Percentiles rank a stretch among this genome's conserved stretches.
phyloP scores from a whole-genome alignment of 192 early-diverging fungal genomes.

The Entophlyctis luteolus region DNA sequence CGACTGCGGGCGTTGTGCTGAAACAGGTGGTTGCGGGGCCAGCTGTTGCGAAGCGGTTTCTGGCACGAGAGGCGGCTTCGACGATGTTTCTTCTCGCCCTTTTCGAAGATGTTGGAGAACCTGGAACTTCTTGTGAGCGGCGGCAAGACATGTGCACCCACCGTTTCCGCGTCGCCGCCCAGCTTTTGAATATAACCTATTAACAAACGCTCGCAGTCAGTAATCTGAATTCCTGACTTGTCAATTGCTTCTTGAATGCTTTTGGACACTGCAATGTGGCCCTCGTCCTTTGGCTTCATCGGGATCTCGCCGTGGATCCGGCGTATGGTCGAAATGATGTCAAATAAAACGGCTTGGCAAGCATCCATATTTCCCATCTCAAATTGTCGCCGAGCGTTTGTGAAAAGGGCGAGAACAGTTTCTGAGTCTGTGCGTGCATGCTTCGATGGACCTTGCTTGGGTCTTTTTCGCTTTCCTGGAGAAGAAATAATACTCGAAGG shows the following conservation, averaged over 20 bases:
- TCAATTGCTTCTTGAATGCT: slow-evolving; percentile 21
- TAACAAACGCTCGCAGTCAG: slow-evolving; percentile 6
- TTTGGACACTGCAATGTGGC: slow-evolving; percentile 1
- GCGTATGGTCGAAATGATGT: not conserved
- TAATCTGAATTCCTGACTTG: slow-evolving; percentile 14
- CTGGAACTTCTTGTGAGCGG: not conserved
- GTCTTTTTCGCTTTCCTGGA: slow-evolving; percentile 9
- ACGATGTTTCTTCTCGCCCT: slow-evolving; percentile 9
- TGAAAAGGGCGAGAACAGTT: not conserved
- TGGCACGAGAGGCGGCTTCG: too few relatives aligned
- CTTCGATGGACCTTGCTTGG: too few relatives aligned
- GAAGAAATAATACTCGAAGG: too few relatives aligned
- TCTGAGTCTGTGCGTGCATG: slow-evolving; percentile 15
- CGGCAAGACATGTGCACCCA: not conserved
- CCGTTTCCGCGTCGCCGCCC: slow-evolving; percentile 21
- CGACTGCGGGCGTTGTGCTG: slow-evolving; percentile 37
- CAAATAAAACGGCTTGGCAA: not conserved
- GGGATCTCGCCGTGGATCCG: not conserved
- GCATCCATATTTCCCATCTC: slow-evolving; percentile 18
- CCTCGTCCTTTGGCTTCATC: not conserved
- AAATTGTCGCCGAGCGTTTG: not conserved
- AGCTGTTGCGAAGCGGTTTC: not conserved
- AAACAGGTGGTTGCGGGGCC: not conserved
- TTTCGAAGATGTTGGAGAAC: not conserved
- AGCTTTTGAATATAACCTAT: slow-evolving; percentile 20